A percentile compares a stretch with the other conserved stretches of the same genome.
phyloP scores from a whole-genome alignment of 352 stramenopile genomes.

The Phytophthora sansomeana region DNA sequence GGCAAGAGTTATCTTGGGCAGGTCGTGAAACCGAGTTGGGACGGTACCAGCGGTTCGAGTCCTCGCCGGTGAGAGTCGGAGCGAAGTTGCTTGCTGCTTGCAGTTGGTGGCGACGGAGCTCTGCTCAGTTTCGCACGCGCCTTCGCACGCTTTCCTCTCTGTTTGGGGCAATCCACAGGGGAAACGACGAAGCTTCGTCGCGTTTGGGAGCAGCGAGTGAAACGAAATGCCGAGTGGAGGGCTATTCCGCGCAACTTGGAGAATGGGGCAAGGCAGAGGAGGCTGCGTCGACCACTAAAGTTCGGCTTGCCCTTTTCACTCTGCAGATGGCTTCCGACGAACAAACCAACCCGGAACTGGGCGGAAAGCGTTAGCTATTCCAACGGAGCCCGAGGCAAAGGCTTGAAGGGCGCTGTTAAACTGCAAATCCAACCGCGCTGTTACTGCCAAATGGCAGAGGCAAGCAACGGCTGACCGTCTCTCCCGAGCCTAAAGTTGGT shows the following conservation, averaged over 20 bases:
- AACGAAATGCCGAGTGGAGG: slow-evolving; percentile 13
- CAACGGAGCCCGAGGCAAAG: not conserved
- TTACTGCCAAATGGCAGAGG: slow-evolving; percentile 36
- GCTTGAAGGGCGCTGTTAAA: slow-evolving; percentile 18
- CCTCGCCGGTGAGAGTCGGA: slow-evolving; percentile 39
- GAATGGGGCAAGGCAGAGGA: slow-evolving; percentile 23
- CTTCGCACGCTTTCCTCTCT: slow-evolving; percentile 20
- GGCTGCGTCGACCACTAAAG: slow-evolving; percentile 31
- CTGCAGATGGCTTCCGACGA: slow-evolving; percentile 35
- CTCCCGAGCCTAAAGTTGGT: slow-evolving; percentile 7
- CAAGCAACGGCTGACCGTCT: slow-evolving; percentile 23
- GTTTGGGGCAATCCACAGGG: slow-evolving; percentile 7
- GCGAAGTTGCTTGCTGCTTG: slow-evolving; percentile 15
- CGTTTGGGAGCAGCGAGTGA: not conserved
- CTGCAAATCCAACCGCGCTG: slow-evolving; percentile 16
- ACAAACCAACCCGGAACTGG: slow-evolving; percentile 25
- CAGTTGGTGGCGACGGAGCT: slow-evolving; percentile 35
- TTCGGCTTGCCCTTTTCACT: slow-evolving; percentile 38
- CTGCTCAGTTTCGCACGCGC: slow-evolving; percentile 30
- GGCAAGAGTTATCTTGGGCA: slow-evolving; percentile 13
- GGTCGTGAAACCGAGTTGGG: slow-evolving; percentile 28
- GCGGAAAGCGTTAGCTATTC: slow-evolving; percentile 33
- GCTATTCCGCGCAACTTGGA: slow-evolving; percentile 30
- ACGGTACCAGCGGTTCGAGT: slow-evolving; percentile 34
- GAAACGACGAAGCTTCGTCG: slow-evolving; percentile 19